Evolutionary conservation across 441 rosid species (phyloP).

Genomic region (Jatropha podagrica): DNA sequence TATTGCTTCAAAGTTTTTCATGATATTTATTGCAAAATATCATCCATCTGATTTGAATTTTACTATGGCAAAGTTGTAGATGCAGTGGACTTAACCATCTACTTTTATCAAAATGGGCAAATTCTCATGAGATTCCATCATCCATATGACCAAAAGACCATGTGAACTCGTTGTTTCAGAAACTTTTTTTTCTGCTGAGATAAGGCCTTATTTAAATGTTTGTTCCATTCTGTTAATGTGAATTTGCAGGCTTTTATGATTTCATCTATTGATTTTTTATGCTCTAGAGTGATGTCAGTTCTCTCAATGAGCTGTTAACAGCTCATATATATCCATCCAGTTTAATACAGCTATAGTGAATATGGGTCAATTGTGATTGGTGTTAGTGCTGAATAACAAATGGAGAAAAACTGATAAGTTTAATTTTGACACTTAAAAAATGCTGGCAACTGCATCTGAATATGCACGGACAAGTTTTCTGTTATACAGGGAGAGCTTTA

Average conservation of each 20-base stretch:
- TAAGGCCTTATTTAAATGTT: neutral
- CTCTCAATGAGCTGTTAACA: neutral
- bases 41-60: neutral
- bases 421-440: neutral
- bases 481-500: neutral
- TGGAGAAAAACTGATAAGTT: neutral
- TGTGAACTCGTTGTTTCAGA: neutral
- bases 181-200: neutral
- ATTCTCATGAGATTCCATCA: neutral
- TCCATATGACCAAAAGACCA: neutral
- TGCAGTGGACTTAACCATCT: neutral
- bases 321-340: neutral
- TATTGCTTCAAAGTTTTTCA: neutral
- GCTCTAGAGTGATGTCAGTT: neutral
- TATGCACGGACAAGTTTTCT: neutral
- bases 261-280: neutral
- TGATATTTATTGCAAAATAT: neutral
- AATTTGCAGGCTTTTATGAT: neutral
- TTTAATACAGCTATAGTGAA: neutral
- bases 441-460: constrained; percentile 1
- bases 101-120: neutral
- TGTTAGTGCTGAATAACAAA: neutral
- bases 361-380: neutral
- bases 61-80: neutral
- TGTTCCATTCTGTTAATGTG: neutral